phyloP scores from a whole-genome alignment of 345 rosid genomes.

The Salix viminalis region DNA sequence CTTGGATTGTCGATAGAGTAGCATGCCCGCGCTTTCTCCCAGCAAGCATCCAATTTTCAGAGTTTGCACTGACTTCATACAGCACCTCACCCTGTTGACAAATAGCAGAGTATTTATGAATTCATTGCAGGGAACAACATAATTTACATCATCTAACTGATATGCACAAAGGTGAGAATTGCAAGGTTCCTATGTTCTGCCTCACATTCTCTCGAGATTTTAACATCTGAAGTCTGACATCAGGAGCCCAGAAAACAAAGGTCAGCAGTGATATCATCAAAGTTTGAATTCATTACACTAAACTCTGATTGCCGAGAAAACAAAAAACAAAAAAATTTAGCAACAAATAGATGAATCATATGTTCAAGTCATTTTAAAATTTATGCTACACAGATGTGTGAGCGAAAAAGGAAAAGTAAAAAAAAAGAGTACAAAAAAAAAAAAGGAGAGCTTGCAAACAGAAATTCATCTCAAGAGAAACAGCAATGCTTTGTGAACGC shows the following conservation, averaged over 20 bases:
- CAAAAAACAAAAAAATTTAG: neutral
- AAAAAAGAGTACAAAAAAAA: no score
- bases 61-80: conserved; percentile 74
- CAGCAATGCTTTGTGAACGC: neutral
- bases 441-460: neutral
- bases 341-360: neutral
- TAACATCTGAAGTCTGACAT: neutral
- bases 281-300: neutral
- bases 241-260: neutral
- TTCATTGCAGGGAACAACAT: neutral
- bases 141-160: neutral
- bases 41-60: conserved; percentile 92
- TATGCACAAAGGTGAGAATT: neutral
- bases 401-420: neutral
- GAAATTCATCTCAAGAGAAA: neutral
- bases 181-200: neutral
- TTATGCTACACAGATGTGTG: neutral
- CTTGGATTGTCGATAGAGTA: conserved; percentile 66
- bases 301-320: neutral
- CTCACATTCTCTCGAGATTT: no score
- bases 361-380: neutral
- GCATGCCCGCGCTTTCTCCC: conserved; percentile 91
- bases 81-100: conserved; percentile 66
- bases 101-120: neutral
- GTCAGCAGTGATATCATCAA: neutral